Conservation (phyloP, 225 moss, liverwort and hornwort genomes). For the Rhytidiadelphus loreus region DNA sequence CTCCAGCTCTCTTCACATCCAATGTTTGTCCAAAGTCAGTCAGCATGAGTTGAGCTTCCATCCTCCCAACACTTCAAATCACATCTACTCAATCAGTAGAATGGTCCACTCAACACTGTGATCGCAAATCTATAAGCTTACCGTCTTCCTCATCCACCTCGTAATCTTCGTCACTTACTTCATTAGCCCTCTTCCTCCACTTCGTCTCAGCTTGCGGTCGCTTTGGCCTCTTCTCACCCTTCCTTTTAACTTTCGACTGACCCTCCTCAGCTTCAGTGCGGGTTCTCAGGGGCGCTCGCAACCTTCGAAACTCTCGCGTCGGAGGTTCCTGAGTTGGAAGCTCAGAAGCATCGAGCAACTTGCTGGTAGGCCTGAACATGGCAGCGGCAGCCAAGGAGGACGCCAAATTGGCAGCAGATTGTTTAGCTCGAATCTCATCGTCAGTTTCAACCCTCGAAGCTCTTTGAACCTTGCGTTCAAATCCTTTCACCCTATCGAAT, state of each 20-base stretch:
- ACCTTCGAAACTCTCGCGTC: conserved; percentile 78
- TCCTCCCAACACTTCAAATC: not conserved
- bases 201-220: conserved; percentile 71
- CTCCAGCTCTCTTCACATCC: conserved; percentile 40
- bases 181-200: conserved; percentile 52
- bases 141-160: conserved; percentile 31
- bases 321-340: conserved; percentile 66
- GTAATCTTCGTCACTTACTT: conserved; percentile 44
- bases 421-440: conserved; percentile 50
- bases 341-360: conserved; percentile 72
- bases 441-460: conserved; percentile 27
- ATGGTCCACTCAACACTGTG: not conserved
- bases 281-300: conserved; percentile 58
- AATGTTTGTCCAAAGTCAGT: not conserved
- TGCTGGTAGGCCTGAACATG: conserved; percentile 75
- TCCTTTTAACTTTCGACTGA: conserved; percentile 21
- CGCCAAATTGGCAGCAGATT: conserved; percentile 66
- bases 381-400: conserved; percentile 71
- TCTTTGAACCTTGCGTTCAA: conserved; percentile 70
- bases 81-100: not conserved
- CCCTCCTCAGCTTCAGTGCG: conserved; percentile 34
- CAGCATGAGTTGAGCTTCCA: not conserved
- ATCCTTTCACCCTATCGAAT: conserved; percentile 84
- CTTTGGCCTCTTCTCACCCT: conserved; percentile 40
- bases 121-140: conserved; percentile 8